phyloP scores from a whole-genome alignment of 1,139 yeast species.

The Taphrina communis region DNA sequence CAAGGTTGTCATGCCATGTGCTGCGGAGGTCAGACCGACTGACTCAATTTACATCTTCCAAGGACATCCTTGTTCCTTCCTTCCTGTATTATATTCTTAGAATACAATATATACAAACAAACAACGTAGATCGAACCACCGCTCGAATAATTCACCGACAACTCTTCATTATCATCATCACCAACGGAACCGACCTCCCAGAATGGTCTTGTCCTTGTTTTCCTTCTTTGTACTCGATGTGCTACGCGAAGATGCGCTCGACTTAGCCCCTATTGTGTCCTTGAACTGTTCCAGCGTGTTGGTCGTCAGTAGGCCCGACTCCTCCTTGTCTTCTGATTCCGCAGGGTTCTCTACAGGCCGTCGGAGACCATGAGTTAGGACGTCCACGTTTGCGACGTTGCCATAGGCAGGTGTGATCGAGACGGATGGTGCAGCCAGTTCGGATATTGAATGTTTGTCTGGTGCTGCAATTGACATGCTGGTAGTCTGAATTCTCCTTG shows the following conservation, averaged over 20 bases:
- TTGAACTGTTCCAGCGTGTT: slow-evolving; percentile 7
- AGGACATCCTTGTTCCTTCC: too few relatives aligned
- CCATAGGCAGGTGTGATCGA: slow-evolving; percentile 11
- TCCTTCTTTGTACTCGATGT: slow-evolving; percentile 10
- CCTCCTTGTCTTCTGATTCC: neutral
- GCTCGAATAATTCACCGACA: too few relatives aligned
- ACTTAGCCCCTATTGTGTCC: slow-evolving; percentile 1
- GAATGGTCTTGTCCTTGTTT: slow-evolving; percentile 19
- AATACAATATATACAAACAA: too few relatives aligned
- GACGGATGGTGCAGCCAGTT: slow-evolving; percentile 7
- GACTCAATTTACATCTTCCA: too few relatives aligned
- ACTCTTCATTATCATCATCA: neutral
- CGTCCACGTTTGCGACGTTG: neutral
- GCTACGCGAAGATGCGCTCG: neutral
- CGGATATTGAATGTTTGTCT: neutral
- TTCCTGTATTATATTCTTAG: too few relatives aligned
- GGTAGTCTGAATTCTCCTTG: neutral
- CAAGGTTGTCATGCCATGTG: too few relatives aligned
- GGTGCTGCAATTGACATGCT: slow-evolving; percentile 11
- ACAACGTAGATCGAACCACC: too few relatives aligned
- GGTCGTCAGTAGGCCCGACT: slow-evolving; percentile 1
- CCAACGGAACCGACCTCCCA: slow-evolving; percentile 24
- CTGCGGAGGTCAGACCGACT: too few relatives aligned
- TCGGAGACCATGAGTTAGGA: slow-evolving; percentile 10
- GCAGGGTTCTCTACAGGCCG: neutral